Conservation (phyloP, 1,284 basidiomycete genomes). For the Fistulina hepatica region DNA sequence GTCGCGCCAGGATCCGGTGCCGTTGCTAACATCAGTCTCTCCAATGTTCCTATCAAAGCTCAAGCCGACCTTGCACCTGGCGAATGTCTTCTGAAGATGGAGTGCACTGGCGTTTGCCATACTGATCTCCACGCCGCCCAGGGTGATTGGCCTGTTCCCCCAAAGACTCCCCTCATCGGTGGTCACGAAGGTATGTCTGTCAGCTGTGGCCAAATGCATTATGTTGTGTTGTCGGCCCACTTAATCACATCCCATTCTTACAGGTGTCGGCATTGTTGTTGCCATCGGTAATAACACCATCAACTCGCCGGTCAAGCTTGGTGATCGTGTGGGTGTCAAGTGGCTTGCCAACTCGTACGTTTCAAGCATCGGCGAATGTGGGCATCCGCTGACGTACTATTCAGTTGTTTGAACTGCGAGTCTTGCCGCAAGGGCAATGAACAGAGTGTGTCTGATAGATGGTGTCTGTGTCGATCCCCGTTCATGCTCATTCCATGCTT, state of each 20-base stretch:
- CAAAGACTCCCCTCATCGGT: constrained; percentile 68
- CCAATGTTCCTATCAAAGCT: constrained; percentile 50
- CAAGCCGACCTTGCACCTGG: constrained; percentile 62
- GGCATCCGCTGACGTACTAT: neutral
- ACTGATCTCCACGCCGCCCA: constrained; percentile 69
- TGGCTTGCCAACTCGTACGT: constrained; percentile 64
- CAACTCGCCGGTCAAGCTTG: constrained; percentile 53
- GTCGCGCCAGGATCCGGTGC: constrained; percentile 34
- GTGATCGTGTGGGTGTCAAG: constrained; percentile 83
- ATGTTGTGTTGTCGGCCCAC: too few species aligned
- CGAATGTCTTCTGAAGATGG: constrained; percentile 74
- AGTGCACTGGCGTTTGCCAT: constrained; percentile 64
- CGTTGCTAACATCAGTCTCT: constrained; percentile 35
- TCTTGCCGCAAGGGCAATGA: constrained; percentile 65
- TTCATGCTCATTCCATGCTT: neutral
- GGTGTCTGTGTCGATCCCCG: constrained; percentile 3
- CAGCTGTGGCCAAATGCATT: constrained; percentile 31
- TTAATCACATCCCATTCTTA: too few species aligned
- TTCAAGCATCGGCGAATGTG: neutral
- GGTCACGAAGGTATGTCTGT: constrained; percentile 77
- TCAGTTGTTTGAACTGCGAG: constrained; percentile 52
- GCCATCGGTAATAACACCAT: constrained; percentile 64
- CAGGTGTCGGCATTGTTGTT: constrained; percentile 67
- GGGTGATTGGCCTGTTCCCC: constrained; percentile 63
- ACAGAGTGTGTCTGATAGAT: constrained; percentile 38